Evolutionary conservation across 2,329 filamentous ascomycete species (phyloP).

Genomic region (Hypoxylon sp.): DNA sequence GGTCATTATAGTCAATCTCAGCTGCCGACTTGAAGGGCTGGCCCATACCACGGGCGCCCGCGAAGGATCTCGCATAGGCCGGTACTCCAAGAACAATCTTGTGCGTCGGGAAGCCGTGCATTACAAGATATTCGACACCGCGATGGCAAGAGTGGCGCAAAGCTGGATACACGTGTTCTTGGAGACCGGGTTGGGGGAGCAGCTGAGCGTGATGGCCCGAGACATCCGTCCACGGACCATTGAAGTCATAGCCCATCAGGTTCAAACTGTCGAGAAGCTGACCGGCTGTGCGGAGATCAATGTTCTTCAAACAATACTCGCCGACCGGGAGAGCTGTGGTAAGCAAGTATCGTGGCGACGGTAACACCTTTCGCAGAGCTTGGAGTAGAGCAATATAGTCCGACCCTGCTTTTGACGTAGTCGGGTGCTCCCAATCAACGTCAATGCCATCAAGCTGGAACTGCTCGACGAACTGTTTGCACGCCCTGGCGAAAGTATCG

Average conservation of each 20-base stretch:
- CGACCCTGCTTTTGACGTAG: slow-evolving; percentile 59
- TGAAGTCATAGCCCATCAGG: slow-evolving; percentile 75
- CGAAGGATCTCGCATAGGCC: slow-evolving; percentile 69
- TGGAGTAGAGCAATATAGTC: slow-evolving; percentile 66
- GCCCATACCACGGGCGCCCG: slow-evolving; percentile 60
- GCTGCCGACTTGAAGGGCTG: slow-evolving; percentile 58
- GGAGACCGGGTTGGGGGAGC: slow-evolving; percentile 50
- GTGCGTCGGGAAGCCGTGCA: slow-evolving; percentile 60
- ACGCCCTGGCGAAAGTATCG: slow-evolving; percentile 62
- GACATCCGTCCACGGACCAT: slow-evolving; percentile 67
- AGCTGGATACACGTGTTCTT: slow-evolving; percentile 38
- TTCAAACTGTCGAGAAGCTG: slow-evolving; percentile 68
- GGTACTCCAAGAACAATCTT: slow-evolving; percentile 72
- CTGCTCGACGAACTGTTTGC: slow-evolving; percentile 62
- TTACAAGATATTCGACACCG: slow-evolving; percentile 62
- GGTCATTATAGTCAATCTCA: slow-evolving; percentile 69
- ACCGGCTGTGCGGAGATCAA: slow-evolving; percentile 62
- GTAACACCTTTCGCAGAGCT: slow-evolving; percentile 62
- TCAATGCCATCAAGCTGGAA: slow-evolving; percentile 71
- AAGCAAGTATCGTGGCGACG: slow-evolving; percentile 64
- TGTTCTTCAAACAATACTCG: slow-evolving; percentile 67
- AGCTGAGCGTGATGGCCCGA: slow-evolving; percentile 73
- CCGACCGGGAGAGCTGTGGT: slow-evolving; percentile 70
- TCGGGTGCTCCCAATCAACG: slow-evolving; percentile 75
- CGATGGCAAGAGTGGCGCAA: slow-evolving; percentile 59